Evolutionary conservation across 2,329 filamentous ascomycete species (phyloP), one percentile per base, ranked within the genome.

Genomic region (Aspergillus sp.): DNA sequence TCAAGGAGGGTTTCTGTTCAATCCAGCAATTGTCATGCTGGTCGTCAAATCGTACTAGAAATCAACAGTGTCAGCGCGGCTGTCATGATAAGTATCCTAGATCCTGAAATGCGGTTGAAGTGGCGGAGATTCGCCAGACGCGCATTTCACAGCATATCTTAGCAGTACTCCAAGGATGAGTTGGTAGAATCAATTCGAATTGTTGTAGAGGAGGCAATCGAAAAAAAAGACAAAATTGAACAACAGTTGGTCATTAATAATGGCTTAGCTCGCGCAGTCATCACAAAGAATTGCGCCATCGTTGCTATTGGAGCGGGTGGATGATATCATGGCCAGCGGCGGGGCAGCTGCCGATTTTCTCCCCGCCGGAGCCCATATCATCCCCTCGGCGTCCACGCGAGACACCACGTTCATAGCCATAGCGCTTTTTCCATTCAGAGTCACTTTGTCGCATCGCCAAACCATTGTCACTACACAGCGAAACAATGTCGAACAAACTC

Each of bases 401-500:
- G 31, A 23, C 31, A 51, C 40, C 46, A 51, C 54, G 35, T 56
- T 49, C 45, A n/a, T 14, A 43, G 33, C 45, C 23, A 43, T 8
- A 48, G n/a, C 33, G 23, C 17, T 50, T 4, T 27, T 6, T 17
- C 8, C 35, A 8, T 27, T 37, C 31, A 15, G 40, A 51, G 19
- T 33, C 27, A 23, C 47, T 48, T 31, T 15, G 6, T 23, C 6
- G 23, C 9, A 39, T 55, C 46, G 6, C 33, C 31, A 24, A 21
- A 17, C 43, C 5, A 37, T 17, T 45, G 5, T 27, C 17, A 17
- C 2, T n/a, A n/a, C 5, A 46, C 19, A 50, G 11, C 39, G 23
- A 40, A 35, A 49, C 17, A 19, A 75, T 73, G 70, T 61, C 71
- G 31, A 53, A 73, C 33, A 72, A 75, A 41, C 70, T 80, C 60